Conservation (phyloP, 1,284 basidiomycete genomes). For the Amylostereum areolatum region DNA sequence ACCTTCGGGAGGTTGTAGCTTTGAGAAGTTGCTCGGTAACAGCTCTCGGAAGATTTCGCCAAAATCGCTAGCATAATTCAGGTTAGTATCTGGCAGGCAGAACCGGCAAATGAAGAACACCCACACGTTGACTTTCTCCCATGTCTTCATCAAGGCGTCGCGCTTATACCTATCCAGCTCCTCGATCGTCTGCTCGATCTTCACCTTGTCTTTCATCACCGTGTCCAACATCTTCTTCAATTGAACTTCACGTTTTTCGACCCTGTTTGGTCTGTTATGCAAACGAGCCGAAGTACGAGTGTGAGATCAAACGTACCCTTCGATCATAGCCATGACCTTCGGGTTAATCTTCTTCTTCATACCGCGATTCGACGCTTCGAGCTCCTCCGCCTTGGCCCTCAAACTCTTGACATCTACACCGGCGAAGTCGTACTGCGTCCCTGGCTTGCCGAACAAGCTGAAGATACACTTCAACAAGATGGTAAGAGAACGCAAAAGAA, state of each 20-base stretch:
- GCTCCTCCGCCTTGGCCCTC: constrained; percentile 65
- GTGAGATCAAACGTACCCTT: constrained; percentile 54
- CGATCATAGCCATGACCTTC: constrained; percentile 95
- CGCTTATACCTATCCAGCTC: constrained; percentile 94
- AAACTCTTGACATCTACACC: constrained; percentile 62
- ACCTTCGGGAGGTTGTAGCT: constrained; percentile 89
- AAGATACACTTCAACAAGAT: neutral
- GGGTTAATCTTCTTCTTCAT: constrained; percentile 96
- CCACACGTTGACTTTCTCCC: constrained; percentile 91
- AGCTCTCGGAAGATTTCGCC: constrained; percentile 96
- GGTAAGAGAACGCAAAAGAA: neutral
- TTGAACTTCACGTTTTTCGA: constrained; percentile 89
- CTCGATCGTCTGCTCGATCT: constrained; percentile 93
- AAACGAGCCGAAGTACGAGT: too few relatives aligned
- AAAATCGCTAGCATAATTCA: too few relatives aligned
- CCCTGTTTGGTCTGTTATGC: constrained; percentile 60
- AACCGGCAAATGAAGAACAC: constrained; percentile 24
- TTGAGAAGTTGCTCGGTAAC: constrained; percentile 94
- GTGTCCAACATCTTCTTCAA: constrained; percentile 87
- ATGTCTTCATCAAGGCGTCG: constrained; percentile 90
- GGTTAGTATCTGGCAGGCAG: too few relatives aligned
- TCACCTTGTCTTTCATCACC: constrained; percentile 90
- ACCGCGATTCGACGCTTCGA: constrained; percentile 77
- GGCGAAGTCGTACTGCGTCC: constrained; percentile 83
- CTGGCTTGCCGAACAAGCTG: constrained; percentile 78